Conservation (phyloP, 495 filamentous ascomycete genomes). For the Lichenothelia convexa region DNA sequence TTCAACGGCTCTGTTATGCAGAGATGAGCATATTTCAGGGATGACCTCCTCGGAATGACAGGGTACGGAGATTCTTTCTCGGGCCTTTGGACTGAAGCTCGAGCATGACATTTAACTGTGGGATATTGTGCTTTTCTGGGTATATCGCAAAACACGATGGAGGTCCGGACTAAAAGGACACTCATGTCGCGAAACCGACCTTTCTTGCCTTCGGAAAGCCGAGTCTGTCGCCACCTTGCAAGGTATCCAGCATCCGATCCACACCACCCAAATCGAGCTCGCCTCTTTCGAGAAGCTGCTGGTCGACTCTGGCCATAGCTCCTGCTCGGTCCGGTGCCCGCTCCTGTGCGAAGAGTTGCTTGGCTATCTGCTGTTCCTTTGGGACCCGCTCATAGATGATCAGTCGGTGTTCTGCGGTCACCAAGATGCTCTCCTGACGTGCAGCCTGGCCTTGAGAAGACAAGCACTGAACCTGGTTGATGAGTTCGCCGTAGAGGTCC, state of each 20-base stretch:
- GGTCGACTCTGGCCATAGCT: slow-evolving; percentile 12
- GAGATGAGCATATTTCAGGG: too few species aligned
- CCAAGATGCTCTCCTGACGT: slow-evolving; percentile 9
- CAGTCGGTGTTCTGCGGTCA: slow-evolving; percentile 19
- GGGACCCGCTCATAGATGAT: slow-evolving; percentile 10
- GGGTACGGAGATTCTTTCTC: too few species aligned
- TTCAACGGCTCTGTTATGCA: too few species aligned
- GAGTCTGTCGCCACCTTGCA: slow-evolving; percentile 5
- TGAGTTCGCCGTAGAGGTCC: slow-evolving; percentile 1
- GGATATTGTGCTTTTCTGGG: too few species aligned
- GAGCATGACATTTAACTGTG: too few species aligned
- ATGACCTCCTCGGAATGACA: too few species aligned
- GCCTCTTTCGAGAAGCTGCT: slow-evolving; percentile 16
- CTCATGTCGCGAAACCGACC: slow-evolving; percentile 18
- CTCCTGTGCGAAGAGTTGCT: slow-evolving; percentile 7
- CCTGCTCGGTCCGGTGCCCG: slow-evolving; percentile 8
- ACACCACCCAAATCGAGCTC: slow-evolving; percentile 23
- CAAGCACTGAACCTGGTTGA: slow-evolving; percentile 1
- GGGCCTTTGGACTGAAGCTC: too few species aligned
- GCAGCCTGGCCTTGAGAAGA: background rate
- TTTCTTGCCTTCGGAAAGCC: slow-evolving; percentile 8
- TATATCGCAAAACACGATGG: too few species aligned
- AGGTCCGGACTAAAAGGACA: too few species aligned
- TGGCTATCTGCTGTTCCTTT: slow-evolving; percentile 4
- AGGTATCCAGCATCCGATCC: slow-evolving; percentile 19